Evolutionary conservation across 805 yeast genomes (phyloP).

Genomic region (Saturnispora galanensis): DNA sequence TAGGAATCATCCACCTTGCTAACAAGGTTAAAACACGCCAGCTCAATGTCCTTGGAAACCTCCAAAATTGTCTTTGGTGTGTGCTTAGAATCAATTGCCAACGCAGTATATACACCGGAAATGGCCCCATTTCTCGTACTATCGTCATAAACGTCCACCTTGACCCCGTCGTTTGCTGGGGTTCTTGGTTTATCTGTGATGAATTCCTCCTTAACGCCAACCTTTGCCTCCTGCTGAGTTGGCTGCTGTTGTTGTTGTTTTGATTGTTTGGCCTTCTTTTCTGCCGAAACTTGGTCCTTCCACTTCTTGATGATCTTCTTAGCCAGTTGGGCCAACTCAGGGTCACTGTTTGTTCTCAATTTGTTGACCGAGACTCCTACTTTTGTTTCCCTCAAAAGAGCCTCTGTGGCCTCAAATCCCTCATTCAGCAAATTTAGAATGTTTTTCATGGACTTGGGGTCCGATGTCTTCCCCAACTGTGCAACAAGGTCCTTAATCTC

Average conservation of each 20-base stretch:
- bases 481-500: conserved; percentile 64
- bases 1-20: conserved; percentile 51
- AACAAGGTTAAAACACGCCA: conserved; percentile 54
- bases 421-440: conserved; percentile 55
- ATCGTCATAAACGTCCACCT: conserved; percentile 59
- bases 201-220: conserved; percentile 9
- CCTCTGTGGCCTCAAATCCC: conserved; percentile 77
- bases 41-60: conserved; percentile 64
- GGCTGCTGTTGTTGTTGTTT: neutral
- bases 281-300: conserved; percentile 79
- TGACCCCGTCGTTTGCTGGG: conserved; percentile 72
- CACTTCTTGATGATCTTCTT: conserved; percentile 76
- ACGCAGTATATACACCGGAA: conserved; percentile 76
- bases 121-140: conserved; percentile 77
- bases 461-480: conserved; percentile 63
- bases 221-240: conserved; percentile 4
- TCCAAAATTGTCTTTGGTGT: conserved; percentile 43
- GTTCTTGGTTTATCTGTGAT: conserved; percentile 49
- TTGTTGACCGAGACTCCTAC: conserved; percentile 97
- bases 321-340: conserved; percentile 63
- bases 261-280: conserved; percentile 31
- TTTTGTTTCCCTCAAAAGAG: conserved; percentile 80
- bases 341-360: conserved; percentile 55
- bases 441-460: conserved; percentile 55
- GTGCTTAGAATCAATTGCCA: conserved; percentile 66